phyloP scores from a whole-genome alignment of 163 green algal species.

The Volvox carteri region DNA sequence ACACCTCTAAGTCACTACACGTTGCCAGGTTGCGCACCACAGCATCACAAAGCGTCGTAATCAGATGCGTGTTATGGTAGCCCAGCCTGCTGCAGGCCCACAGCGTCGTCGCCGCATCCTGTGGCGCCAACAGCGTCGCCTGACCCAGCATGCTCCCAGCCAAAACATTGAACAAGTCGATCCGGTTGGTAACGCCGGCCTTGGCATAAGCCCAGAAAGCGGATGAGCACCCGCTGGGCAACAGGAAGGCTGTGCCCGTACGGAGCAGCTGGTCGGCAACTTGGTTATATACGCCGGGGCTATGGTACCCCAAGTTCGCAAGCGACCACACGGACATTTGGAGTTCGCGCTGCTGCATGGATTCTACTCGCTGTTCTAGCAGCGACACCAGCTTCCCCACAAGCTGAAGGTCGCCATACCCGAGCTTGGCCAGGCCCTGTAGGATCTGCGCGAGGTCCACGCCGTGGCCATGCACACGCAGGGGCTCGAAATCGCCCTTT shows the following conservation, averaged over 20 bases:
- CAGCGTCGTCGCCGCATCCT: constrained; percentile 45
- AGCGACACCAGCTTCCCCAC: neutral
- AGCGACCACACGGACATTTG: constrained; percentile 48
- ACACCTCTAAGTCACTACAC: constrained; percentile 43
- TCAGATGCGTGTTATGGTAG: constrained; percentile 1
- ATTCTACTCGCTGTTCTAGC: constrained; percentile 5
- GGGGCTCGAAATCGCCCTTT: neutral
- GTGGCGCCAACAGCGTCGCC: constrained; percentile 41
- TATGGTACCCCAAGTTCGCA: constrained; percentile 20
- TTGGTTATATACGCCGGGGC: neutral
- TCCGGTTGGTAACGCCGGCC: neutral
- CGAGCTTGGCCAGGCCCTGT: constrained; percentile 54
- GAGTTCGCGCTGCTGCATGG: constrained; percentile 42
- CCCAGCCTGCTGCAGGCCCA: constrained; percentile 19
- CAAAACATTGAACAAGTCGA: constrained; percentile 25
- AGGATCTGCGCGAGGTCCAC: constrained; percentile 58
- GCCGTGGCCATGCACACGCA: constrained; percentile 45
- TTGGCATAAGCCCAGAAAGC: constrained; percentile 38
- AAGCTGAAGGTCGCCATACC: neutral
- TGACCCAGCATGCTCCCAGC: constrained; percentile 39
- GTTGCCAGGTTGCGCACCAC: neutral
- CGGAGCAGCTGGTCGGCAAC: constrained; percentile 35
- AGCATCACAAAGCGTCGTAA: constrained; percentile 20
- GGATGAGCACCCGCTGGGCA: constrained; percentile 14
- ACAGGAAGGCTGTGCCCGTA: constrained; percentile 31